Evolutionary conservation across 164 flowering plant genomes (phyloP).

Genomic region (Piper betle): DNA sequence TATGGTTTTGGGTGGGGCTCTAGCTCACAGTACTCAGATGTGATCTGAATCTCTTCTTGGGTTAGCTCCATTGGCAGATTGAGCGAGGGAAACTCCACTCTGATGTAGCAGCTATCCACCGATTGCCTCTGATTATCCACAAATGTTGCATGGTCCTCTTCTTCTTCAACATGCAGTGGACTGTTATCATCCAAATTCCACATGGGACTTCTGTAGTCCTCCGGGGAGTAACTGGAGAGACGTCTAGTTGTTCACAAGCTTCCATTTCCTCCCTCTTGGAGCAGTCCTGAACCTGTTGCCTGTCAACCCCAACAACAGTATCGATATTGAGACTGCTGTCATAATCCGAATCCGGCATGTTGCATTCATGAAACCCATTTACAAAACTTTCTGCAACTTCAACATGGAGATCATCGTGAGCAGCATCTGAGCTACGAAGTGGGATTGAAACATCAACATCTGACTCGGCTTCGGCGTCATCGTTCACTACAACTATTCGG

Average conservation of each 20-base stretch:
- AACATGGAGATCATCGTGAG: not conserved
- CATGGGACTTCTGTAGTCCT: slow-evolving; percentile 10
- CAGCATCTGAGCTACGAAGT: not conserved
- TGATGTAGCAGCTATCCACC: too few species aligned
- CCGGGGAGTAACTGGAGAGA: slow-evolving; percentile 15
- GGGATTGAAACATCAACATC: not conserved
- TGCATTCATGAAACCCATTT: too few species aligned
- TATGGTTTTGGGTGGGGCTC: too few species aligned
- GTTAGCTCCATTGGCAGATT: too few species aligned
- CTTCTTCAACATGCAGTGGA: too few species aligned
- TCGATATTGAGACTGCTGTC: not conserved
- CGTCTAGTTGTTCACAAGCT: not conserved
- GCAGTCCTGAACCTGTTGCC: not conserved
- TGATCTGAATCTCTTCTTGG: too few species aligned
- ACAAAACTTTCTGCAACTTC: too few species aligned
- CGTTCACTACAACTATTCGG: slow-evolving; percentile 16
- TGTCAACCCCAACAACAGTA: slow-evolving; percentile 1
- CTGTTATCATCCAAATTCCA: too few species aligned
- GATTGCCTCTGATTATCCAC: too few species aligned
- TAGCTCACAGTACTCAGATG: too few species aligned
- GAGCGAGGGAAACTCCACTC: too few species aligned
- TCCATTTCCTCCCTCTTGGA: not conserved
- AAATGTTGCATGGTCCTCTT: too few species aligned
- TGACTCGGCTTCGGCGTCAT: slow-evolving; percentile 17
- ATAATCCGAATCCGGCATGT: not conserved